These are phyloP conservation scores for Colletotrichum sansevieriae DNA, from an alignment of 2,329 filamentous ascomycete species.

Conservation along the genomic window DNA sequence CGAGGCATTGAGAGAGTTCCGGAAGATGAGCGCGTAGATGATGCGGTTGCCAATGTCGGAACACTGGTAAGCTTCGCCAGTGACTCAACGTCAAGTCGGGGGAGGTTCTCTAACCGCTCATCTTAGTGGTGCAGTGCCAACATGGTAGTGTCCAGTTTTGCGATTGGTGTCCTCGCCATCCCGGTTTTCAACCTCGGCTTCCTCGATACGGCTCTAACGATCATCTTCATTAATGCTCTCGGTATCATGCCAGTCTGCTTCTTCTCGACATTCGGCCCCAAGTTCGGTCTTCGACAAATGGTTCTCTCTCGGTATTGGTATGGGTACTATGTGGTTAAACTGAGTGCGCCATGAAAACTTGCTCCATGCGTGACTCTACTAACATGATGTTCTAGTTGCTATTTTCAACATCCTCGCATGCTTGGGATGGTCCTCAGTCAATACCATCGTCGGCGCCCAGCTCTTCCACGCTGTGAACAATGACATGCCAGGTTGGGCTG, in stretches of 20 bases:
- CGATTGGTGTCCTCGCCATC: conserved; percentile 78
- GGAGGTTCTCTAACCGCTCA: neutral
- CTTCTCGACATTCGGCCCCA: conserved; percentile 82
- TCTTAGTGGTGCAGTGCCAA: conserved; percentile 78
- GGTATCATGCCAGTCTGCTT: conserved; percentile 80
- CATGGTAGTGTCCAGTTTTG: conserved; percentile 82
- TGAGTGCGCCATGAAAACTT: conserved; percentile 62
- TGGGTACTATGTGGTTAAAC: conserved; percentile 77
- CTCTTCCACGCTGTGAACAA: conserved; percentile 80
- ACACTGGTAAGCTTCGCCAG: conserved; percentile 74
- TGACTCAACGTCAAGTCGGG: neutral
- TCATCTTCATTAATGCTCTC: conserved; percentile 81
- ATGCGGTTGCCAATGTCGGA: conserved; percentile 74
- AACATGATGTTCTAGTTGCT: conserved; percentile 63
- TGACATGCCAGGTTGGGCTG: conserved; percentile 77
- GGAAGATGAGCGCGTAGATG: conserved; percentile 75
- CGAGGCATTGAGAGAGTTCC: conserved; percentile 82
- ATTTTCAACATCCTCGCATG: conserved; percentile 79
- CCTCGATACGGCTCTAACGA: conserved; percentile 77
- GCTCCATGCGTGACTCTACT: neutral
- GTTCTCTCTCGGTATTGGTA: conserved; percentile 84
- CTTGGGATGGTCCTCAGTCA: conserved; percentile 82
- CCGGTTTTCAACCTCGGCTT: conserved; percentile 79
- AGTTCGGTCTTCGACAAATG: conserved; percentile 83
- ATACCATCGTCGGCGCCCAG: conserved; percentile 84